Evolutionary conservation across 108 stramenopile species (phyloP).

Genomic region (Cyclotella sp.): DNA sequence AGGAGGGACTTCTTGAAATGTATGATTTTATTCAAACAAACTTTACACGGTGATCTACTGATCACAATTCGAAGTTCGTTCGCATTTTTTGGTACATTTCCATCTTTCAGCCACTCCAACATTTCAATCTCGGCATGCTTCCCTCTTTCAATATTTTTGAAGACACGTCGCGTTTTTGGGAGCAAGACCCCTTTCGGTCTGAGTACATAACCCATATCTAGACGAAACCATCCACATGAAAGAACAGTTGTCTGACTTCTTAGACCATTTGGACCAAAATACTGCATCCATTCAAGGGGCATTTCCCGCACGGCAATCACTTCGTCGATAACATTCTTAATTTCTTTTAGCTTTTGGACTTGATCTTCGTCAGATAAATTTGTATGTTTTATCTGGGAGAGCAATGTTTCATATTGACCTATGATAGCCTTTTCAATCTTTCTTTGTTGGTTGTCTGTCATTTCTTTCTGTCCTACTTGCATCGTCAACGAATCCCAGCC

Average conservation of each 20-base stretch:
- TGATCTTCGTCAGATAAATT: not conserved
- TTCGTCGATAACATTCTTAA: not conserved
- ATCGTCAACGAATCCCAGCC: no score
- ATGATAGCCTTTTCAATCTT: not conserved
- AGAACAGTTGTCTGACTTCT: constrained; percentile 1
- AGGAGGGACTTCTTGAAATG: not conserved
- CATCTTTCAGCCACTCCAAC: not conserved
- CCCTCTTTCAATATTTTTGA: constrained; percentile 2
- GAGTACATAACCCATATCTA: no score
- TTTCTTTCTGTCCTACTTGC: no score
- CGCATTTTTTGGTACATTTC: not conserved
- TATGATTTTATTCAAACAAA: not conserved
- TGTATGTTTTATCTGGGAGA: not conserved
- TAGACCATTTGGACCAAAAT: not conserved
- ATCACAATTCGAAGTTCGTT: not conserved
- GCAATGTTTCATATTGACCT: not conserved
- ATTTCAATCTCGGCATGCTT: constrained; percentile 17
- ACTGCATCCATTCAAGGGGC: constrained; percentile 4
- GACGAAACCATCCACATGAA: not conserved
- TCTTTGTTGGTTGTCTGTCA: constrained; percentile 2
- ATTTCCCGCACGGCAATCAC: not conserved
- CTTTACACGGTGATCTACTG: constrained; percentile 11
- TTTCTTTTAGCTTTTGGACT: constrained; percentile 1
- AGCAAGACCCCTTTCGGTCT: not conserved
- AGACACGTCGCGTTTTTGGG: not conserved